Percentiles rank a stretch among this genome's conserved stretches.
phyloP scores from a whole-genome alignment of 176 grass and related monocot genomes.

The Dactylis glomerata region DNA sequence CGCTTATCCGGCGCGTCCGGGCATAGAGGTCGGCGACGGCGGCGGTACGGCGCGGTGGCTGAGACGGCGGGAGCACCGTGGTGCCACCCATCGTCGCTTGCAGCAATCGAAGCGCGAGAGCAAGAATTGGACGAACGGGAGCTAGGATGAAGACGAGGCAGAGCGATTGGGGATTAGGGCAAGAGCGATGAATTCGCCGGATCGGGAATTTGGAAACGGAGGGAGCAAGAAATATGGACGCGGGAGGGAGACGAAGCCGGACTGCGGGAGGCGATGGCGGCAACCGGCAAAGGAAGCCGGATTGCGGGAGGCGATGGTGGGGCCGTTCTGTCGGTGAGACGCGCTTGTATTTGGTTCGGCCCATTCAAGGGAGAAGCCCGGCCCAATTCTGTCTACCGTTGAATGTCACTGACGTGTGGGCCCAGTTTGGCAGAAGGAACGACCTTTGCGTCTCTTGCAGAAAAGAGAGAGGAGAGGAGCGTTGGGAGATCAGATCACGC shows the following conservation, averaged over 20 bases:
- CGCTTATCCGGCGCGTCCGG: background rate
- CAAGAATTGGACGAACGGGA: background rate
- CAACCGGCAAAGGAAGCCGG: background rate
- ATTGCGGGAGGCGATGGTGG: too few species aligned
- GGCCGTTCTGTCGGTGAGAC: background rate
- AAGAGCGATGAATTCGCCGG: background rate
- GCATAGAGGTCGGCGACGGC: background rate
- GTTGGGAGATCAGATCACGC: too few species aligned
- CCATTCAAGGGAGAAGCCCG: too few species aligned
- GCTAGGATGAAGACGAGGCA: background rate
- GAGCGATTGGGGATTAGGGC: background rate
- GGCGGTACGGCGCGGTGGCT: too few species aligned
- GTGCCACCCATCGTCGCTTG: background rate
- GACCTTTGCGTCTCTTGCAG: background rate
- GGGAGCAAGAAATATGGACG: background rate
- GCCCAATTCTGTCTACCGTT: background rate
- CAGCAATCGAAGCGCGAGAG: background rate
- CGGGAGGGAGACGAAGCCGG: background rate
- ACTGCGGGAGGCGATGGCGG: too few species aligned
- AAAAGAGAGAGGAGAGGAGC: background rate
- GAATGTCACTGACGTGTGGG: background rate
- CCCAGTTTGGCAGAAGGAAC: background rate
- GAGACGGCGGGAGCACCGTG: background rate
- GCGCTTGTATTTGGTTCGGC: too few species aligned
- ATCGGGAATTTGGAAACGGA: background rate